Evolutionary conservation across 2,329 filamentous ascomycete species (phyloP).

Genomic region (Intubia oerlemansii): DNA sequence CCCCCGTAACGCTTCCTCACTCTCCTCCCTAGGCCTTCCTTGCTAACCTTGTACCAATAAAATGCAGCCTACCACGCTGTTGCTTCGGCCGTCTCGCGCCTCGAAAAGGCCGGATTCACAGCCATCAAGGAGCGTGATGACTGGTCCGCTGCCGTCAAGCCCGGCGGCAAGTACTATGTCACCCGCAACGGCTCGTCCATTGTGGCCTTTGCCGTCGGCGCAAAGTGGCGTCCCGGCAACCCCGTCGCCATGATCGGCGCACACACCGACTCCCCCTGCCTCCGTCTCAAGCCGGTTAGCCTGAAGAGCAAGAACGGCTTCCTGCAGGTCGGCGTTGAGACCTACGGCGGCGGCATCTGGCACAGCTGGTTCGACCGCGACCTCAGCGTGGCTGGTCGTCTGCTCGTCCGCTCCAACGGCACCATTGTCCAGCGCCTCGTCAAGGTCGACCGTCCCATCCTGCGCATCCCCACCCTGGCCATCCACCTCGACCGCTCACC

Average conservation of each 20-base stretch:
- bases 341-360: conserved; percentile 92
- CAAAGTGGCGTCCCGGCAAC: conserved; percentile 79
- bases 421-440: conserved; percentile 67
- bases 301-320: conserved; percentile 76
- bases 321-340: conserved; percentile 86
- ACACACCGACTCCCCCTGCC: conserved; percentile 83
- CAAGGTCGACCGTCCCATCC: conserved; percentile 74
- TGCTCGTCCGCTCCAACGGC: conserved; percentile 49
- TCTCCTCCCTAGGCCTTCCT: neutral
- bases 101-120: conserved; percentile 68
- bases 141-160: conserved; percentile 59
- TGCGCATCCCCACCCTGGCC: conserved; percentile 81
- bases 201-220: conserved; percentile 77
- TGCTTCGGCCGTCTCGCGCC: conserved; percentile 49
- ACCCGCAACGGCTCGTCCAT: conserved; percentile 87
- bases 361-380: conserved; percentile 98
- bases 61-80: conserved; percentile 78
- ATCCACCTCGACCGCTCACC: conserved; percentile 80
- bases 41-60: neutral
- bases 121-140: conserved; percentile 79
- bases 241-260: conserved; percentile 84
- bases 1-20: neutral
- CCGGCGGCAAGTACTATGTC: conserved; percentile 89
- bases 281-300: conserved; percentile 84
- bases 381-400: conserved; percentile 70